Conservation (phyloP, 169 alveolate species). For the Eimeria acervulina region DNA sequence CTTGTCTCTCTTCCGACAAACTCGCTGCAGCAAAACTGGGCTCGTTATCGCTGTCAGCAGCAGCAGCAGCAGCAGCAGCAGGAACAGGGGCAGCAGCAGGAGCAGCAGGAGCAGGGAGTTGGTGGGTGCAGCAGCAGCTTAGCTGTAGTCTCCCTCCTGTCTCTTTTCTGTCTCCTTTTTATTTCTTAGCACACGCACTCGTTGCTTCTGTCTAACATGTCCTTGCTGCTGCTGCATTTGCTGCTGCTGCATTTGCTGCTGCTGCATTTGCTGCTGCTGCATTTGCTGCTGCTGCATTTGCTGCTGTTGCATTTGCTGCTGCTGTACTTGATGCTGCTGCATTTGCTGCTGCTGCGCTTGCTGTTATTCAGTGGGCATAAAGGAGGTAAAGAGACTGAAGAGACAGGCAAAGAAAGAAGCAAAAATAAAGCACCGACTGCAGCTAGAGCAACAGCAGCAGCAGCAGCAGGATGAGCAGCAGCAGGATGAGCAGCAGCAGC, state of each 20-base stretch:
- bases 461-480: constrained; percentile 2
- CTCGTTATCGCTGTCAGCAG: not conserved
- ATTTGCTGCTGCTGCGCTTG: too few relatives aligned
- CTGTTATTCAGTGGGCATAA: not conserved
- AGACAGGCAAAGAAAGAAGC: not conserved
- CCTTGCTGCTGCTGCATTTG: too few relatives aligned
- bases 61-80: not conserved
- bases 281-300: too few relatives aligned
- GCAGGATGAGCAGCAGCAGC: constrained; percentile 12
- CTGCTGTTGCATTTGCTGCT: too few relatives aligned
- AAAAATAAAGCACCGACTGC: not conserved
- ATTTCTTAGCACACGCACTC: not conserved
- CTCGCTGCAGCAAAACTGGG: not conserved
- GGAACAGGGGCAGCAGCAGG: not conserved
- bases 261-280: too few relatives aligned
- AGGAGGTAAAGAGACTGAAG: not conserved
- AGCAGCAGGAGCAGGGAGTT: not conserved
- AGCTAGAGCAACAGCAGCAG: not conserved
- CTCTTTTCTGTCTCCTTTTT: not conserved
- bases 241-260: too few relatives aligned
- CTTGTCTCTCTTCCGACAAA: not conserved
- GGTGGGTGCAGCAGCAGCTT: not conserved
- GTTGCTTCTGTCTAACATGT: too few relatives aligned
- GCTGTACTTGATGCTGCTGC: too few relatives aligned
- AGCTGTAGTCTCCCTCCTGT: not conserved